A percentile compares a stretch with the other conserved stretches of the same genome.
Evolutionary conservation across 202 grass and related monocot species (phyloP).

Genomic region (Miscanthus sacchariflorus): DNA sequence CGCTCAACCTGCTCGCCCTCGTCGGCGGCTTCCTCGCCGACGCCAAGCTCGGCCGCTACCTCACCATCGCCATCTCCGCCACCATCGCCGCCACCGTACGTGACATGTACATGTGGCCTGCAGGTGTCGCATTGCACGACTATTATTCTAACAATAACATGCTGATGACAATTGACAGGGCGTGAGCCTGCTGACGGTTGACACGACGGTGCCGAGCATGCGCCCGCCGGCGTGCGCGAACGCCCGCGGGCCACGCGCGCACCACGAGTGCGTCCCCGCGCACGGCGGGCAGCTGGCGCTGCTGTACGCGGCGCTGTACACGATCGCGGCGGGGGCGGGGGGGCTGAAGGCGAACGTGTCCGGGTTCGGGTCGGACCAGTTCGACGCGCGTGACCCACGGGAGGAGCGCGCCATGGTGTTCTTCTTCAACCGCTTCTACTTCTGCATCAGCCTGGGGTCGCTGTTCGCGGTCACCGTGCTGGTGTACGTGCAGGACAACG

Average conservation of each 20-base stretch:
- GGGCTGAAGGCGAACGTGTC: conserved; percentile 95
- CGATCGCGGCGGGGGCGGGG: conserved; percentile 65
- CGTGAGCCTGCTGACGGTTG: conserved; percentile 66
- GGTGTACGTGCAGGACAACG: conserved; percentile 87
- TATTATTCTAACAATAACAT: too few species aligned
- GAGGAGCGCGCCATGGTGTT: conserved; percentile 94
- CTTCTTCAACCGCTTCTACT: conserved; percentile 99
- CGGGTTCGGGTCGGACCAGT: conserved; percentile 95
- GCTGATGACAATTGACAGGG: conserved; percentile 44
- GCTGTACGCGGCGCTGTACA: conserved; percentile 85
- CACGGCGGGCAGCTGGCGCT: conserved; percentile 67
- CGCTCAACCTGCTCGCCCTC: conserved; percentile 82
- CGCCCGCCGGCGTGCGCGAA: conserved; percentile 64
- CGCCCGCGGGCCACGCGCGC: conserved; percentile 18
- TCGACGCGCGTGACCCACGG: conserved; percentile 66
- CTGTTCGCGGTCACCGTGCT: conserved; percentile 89
- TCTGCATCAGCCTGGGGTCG: conserved; percentile 85
- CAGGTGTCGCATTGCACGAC: too few species aligned
- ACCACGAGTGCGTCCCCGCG: conserved; percentile 54
- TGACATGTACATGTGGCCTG: too few species aligned
- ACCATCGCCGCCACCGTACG: conserved; percentile 66
- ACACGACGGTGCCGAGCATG: conserved; percentile 62
- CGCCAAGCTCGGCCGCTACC: conserved; percentile 87
- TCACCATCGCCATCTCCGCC: conserved; percentile 73
- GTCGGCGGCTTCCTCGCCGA: conserved; percentile 89